Evolutionary conservation across 352 stramenopile species (phyloP).

Genomic region (Peronosclerospora sorghi): DNA sequence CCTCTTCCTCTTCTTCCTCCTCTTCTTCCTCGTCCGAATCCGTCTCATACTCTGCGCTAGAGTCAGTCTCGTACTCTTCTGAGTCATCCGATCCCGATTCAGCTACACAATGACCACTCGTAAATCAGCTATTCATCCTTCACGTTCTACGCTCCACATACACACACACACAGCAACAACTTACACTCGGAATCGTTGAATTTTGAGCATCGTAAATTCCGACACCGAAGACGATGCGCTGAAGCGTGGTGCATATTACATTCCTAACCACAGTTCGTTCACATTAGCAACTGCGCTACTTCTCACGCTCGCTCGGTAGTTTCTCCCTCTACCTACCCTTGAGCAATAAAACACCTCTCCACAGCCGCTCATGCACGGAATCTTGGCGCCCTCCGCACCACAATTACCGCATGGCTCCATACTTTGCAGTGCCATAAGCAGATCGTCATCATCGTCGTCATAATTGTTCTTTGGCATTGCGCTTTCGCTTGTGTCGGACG

Average conservation of each 20-base stretch:
- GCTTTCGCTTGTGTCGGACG: background rate
- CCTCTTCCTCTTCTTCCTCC: constrained; percentile 57
- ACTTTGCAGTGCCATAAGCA: constrained; percentile 76
- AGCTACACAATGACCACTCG: constrained; percentile 18
- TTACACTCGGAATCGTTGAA: constrained; percentile 85
- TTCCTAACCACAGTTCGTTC: constrained; percentile 25
- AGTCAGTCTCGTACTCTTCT: constrained; percentile 58
- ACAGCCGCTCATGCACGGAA: constrained; percentile 81
- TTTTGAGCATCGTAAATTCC: constrained; percentile 81
- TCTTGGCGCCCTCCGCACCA: constrained; percentile 65
- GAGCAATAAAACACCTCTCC: constrained; percentile 84
- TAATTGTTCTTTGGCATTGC: constrained; percentile 61
- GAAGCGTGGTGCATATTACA: constrained; percentile 84
- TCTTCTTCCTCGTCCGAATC: constrained; percentile 41
- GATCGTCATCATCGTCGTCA: constrained; percentile 78
- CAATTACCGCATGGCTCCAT: constrained; percentile 83
- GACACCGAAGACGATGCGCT: constrained; percentile 75
- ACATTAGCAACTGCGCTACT: background rate
- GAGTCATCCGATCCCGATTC: constrained; percentile 73
- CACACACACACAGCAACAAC: constrained; percentile 3
- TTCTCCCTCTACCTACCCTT: constrained; percentile 23
- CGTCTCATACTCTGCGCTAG: constrained; percentile 45
- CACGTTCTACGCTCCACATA: background rate
- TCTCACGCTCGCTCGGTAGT: too few species aligned
- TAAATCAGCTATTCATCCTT: background rate